These are phyloP conservation scores for Vigna mungo DNA, from an alignment of 306 rosid genomes.

Conservation along the genomic window DNA sequence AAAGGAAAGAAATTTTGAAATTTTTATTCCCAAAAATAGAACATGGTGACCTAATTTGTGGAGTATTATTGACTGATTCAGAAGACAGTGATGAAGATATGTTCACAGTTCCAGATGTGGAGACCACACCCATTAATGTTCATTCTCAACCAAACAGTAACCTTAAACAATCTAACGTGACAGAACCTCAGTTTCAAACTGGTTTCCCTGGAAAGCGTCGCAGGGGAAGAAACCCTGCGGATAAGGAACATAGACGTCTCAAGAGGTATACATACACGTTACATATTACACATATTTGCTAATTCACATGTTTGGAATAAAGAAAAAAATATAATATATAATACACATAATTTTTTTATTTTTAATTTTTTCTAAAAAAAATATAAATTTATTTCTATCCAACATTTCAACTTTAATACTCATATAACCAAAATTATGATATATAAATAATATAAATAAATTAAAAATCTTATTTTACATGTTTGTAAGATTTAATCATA, in stretches of 20 bases:
- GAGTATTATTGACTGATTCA: background rate
- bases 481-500: too few species aligned
- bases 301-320: too few species aligned
- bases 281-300: too few species aligned
- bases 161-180: conserved; percentile 15
- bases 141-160: conserved; percentile 34
- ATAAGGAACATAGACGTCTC: conserved; percentile 66
- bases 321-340: too few species aligned
- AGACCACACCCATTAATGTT: conserved; percentile 11
- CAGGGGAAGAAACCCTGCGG: conserved; percentile 68
- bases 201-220: conserved; percentile 55
- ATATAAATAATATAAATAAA: too few species aligned
- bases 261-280: conserved; percentile 52
- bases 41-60: background rate
- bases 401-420: too few species aligned
- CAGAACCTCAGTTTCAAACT: conserved; percentile 36
- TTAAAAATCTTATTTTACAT: too few species aligned
- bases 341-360: too few species aligned
- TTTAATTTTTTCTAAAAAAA: too few species aligned
- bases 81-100: conserved; percentile 74
- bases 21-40: background rate
- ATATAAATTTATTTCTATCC: too few species aligned
- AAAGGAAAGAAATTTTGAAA: background rate
- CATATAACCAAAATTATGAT: too few species aligned
- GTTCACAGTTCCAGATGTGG: conserved; percentile 68